Base-by-base conservation (phyloP, 495 filamentous ascomycete species). In the Tricharina praecox region DNA sequence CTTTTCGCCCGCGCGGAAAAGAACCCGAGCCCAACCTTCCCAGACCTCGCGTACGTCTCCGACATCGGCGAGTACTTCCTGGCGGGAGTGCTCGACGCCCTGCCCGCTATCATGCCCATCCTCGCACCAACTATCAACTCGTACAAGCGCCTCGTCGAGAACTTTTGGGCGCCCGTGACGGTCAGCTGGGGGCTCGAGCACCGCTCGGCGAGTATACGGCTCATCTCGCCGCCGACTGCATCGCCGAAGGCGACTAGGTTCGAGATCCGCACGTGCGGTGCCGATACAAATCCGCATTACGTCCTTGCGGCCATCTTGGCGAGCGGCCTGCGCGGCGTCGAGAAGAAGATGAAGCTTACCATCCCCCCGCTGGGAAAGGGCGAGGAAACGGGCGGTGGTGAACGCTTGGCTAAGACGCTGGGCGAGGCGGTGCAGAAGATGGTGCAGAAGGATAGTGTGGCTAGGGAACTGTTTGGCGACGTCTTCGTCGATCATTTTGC, bases 81-180 rank as follows among this genome's bases (percentile, higher is more conserved):
- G 0, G 90, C 90, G 0, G 92, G 92, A 4, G 64, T 97, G 1
- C 67, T 97, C 0, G 79, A 85, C 3, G 90, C 86, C 0, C 68
- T 96, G 3, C 85, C 90, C 10, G 87, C 95, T 53, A 74, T 97
- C 49, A 97, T 97, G 90, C 92, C 92, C 1, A 63, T 95, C 43
- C 67, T 96, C 8, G 92, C 87, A 1, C 90, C 90, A 1, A 97
- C 85, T 3, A 73, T 97, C 62, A 97, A 97, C 65, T 87, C 81
- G 50, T 97, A 96, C 68, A 97, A 97, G 62, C 79, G 92, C 1
- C 71, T 97, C 1, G 90, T 97, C 9, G 90, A 97, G 69, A 96
- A 96, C 62, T 95, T 93, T 66, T 96, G 92, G 92, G 90, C 90
- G 0, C 90, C 90, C 0, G 88, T 97, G 4, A 95, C 86, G 0